These are phyloP conservation scores for Ophiostoma fasciatum DNA, from an alignment of 2,329 filamentous ascomycete genomes.

Conservation along the genomic window DNA sequence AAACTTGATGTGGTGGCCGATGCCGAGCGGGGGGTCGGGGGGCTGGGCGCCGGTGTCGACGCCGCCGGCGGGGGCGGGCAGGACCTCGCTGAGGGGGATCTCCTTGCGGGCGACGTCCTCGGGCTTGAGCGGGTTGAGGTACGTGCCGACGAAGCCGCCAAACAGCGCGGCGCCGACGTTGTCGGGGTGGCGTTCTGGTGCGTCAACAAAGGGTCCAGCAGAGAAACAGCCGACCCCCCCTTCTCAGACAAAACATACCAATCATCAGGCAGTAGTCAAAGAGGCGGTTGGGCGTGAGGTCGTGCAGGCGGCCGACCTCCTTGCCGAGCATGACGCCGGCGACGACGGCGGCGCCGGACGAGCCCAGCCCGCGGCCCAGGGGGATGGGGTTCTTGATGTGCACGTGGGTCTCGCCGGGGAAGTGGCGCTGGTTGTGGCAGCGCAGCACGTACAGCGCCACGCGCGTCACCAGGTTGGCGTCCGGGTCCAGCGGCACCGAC, in stretches of 20 bases:
- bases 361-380: slow-evolving; percentile 82
- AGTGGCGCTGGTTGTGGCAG: slow-evolving; percentile 75
- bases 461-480: slow-evolving; percentile 83
- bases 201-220: neutral
- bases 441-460: slow-evolving; percentile 89
- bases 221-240: too few relatives aligned
- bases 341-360: slow-evolving; percentile 87
- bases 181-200: slow-evolving; percentile 67
- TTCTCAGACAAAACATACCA: too few relatives aligned
- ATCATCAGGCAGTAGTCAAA: slow-evolving; percentile 98
- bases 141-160: slow-evolving; percentile 92
- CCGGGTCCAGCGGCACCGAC: slow-evolving; percentile 69
- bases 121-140: slow-evolving; percentile 79
- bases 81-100: slow-evolving; percentile 85
- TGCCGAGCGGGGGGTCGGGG: slow-evolving; percentile 77
- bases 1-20: slow-evolving; percentile 94
- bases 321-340: slow-evolving; percentile 89
- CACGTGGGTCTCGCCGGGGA: slow-evolving; percentile 75
- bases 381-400: slow-evolving; percentile 95
- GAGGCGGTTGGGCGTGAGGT: slow-evolving; percentile 63
- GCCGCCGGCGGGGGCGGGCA: slow-evolving; percentile 80
- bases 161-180: slow-evolving; percentile 92
- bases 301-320: slow-evolving; percentile 64
- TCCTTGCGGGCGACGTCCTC: slow-evolving; percentile 83
- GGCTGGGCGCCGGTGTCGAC: slow-evolving; percentile 77